Evolutionary conservation across 139 green algal species (phyloP), one percentile per base, ranked within the genome.

Genomic region (Raphidocelis subcapitata): DNA sequence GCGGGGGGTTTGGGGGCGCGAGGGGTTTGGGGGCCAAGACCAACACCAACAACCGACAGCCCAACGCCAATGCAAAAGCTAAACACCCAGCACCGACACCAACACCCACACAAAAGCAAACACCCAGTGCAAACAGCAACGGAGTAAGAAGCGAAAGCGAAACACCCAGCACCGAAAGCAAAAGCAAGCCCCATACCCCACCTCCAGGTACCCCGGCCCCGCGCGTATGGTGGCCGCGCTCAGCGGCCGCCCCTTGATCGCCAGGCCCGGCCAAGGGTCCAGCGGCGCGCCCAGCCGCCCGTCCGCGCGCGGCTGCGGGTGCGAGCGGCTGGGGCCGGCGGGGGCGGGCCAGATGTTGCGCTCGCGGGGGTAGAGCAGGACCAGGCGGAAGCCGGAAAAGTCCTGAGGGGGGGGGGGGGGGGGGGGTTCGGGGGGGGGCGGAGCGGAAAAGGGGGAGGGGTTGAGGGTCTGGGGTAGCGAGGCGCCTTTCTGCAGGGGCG

Each of bases 301-400:
- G 46, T 77, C 52, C 36, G 73, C 65, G 5, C 68, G 62, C 21
- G 83, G 76, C n/a, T 73, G 69, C 44, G 88, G 81, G n/a, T n/a
- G n/a, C n/a, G n/a, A n/a, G 14, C 64, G 36, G 72, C 87, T 74
- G 67, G 88, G 85, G 8, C 65, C 52, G 0, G 67, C 79, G 1
- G 90, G 91, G 1, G 90, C 79, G 29, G 92, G 91, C 87, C 89
- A 98, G 29, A 79, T 77, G 21, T 87, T 82, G 23, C 72, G 72
- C 49, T 78, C 72, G 26, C 93, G 85, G 2, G 89, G 88, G 28
- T 91, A 62, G 29, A 98, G 75, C 18, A 88, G 77, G 15, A 98
- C 64, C 12, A 94, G 75, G 0, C 89, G 76, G 82, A 98, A 98
- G 15, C 93, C 93, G 0, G 82, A 86, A 78, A 98, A 98, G 75